Base-by-base conservation (phyloP, 129 eudicot species). In the Centella asiatica region DNA sequence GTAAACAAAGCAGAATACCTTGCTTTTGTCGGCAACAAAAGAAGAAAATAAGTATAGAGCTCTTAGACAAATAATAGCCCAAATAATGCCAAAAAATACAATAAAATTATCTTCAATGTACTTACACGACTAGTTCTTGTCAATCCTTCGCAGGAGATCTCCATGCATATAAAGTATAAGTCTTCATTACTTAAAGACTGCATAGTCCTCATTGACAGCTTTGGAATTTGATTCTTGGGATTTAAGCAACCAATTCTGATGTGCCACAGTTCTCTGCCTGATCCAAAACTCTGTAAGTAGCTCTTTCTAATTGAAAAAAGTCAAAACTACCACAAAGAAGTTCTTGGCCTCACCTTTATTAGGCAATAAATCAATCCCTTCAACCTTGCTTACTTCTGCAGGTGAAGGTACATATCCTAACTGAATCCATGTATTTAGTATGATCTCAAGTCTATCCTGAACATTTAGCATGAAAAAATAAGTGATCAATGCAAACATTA, bases 401-500 rank as follows among this genome's bases (percentile, higher is more conserved):
- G 97, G 97, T 66, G 95, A 81, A 32, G 94, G 97, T 32, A 90
- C 74, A 67, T 71, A 79, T 45, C 85, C 85, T 19, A 53, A 64
- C 37, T 75, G 59, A 62, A 90, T 77, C 89, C 87, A 90, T 17
- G 76, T 79, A 66, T 79, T 71, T 72, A 90, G 67, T 68, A 90
- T 86, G 28, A 77, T 72, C 82, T 86, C 95, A 61, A 90, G 89
- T 70, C 95, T 84, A 77, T 84, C 95, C 97, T 90, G 85, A 52
- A 85, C 29, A 75, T 62, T 60, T 26, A 12, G 23, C 27, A 36
- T 6, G 39, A 13, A 57, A 18, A 66, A 54, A 31, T 29, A 13
- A 7, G 13, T 5, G 24, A 11, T 11, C 2, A 37, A 42, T 37
- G 17, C 23, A 15, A 27, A 11, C 40, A 3, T 11, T 34, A 59